phyloP scores from a whole-genome alignment of 78 protist genomes.

The Dictyostelium capitatum region DNA sequence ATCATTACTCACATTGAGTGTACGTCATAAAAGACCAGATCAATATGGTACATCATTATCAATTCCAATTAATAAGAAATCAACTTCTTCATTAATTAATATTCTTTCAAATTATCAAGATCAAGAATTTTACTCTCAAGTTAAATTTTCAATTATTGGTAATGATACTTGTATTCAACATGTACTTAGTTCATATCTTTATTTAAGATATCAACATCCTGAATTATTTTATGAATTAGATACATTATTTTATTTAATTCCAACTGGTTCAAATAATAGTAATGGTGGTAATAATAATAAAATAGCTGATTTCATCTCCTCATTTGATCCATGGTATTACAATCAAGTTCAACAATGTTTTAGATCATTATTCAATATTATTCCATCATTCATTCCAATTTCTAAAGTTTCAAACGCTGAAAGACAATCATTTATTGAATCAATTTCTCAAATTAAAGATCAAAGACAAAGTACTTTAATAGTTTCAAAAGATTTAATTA shows the following conservation, averaged over 20 bases:
- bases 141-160: conserved; percentile 67
- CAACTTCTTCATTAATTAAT: not conserved
- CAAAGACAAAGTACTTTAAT: not conserved
- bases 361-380: conserved; percentile 56
- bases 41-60: conserved; percentile 21
- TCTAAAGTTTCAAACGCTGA: conserved; percentile 6
- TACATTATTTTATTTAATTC: conserved; percentile 37
- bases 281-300: not conserved
- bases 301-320: conserved; percentile 42
- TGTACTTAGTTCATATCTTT: conserved; percentile 44
- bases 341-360: conserved; percentile 38
- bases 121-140: not conserved
- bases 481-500: not conserved
- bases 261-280: conserved; percentile 24
- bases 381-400: conserved; percentile 70
- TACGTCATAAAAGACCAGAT: conserved; percentile 72
- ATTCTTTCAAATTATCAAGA: conserved; percentile 51
- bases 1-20: conserved; percentile 32
- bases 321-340: conserved; percentile 66
- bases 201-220: conserved; percentile 39
- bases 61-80: conserved; percentile 56
- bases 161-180: conserved; percentile 72
- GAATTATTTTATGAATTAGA: conserved; percentile 45
- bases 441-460: conserved; percentile 47
- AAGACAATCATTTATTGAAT: conserved; percentile 72